Base-by-base conservation (phyloP, 768 basidiomycete species). In the Xerocomus spinulosus region DNA sequence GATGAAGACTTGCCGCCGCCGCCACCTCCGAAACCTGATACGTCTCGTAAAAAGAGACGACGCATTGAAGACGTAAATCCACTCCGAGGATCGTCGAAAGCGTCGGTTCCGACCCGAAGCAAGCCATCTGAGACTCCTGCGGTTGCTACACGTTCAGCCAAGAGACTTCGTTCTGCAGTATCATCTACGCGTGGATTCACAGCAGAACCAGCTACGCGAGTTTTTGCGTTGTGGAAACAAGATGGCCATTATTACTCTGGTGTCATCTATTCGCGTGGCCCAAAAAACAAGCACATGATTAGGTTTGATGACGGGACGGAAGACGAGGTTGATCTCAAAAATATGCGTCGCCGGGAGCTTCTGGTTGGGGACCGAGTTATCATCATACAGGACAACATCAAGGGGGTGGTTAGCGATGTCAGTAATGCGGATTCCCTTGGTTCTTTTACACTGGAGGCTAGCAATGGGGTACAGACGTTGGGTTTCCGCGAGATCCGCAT, bases 221-320 rank as follows among this genome's bases (percentile, higher is more conserved):
- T 89, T n/a, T 81, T 85, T 55, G 86, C 83, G 9, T 59, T 83
- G 10, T 87, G 85, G 85, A 77, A 71, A 51, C 64, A 68, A 37
- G 80, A 81, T 41, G 75, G 73, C 4, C 73, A 74, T 54, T 91
- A 74, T 66, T 85, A 81, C 59, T 64, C 79, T 15, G 89, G 86
- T 14, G 71, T 65, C 29, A 73, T 86, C 23, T 59, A 79, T 44
- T 68, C 71, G 15, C 49, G 51, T 53, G 61, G 42, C 47, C 56
- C 38, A 21, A 60, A 59, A 23, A 59, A 57, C 26, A 61, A 52
- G 33, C 84, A 79, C 62, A 42, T 57, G 23, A 62, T 92, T 55
- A 67, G 68, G n/a, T 92, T 89, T 59, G 87, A 90, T 56, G 88
- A 91, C 58, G 67, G 59, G 3, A 75, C 74, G 2, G 62, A 73